phyloP scores from a whole-genome alignment of 78 protist species.

The Dictyostelium citrinum region DNA sequence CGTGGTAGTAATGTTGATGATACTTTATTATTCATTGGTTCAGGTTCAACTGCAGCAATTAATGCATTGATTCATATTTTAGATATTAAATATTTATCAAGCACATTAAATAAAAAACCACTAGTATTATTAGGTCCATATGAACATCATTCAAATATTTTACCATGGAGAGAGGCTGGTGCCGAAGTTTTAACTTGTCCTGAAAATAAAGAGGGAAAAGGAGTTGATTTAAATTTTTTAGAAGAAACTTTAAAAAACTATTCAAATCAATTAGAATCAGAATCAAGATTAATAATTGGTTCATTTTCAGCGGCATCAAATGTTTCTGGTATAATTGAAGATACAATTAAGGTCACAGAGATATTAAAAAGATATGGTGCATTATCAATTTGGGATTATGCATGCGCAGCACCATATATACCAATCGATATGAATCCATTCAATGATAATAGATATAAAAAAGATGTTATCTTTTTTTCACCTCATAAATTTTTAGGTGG shows the following conservation, averaged over 20 bases:
- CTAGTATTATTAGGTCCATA: conserved; percentile 88
- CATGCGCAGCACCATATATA: conserved; percentile 91
- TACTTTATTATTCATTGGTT: conserved; percentile 81
- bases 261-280: not conserved
- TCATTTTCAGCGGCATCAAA: conserved; percentile 92
- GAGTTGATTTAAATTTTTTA: conserved; percentile 62
- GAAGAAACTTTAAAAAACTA: conserved; percentile 5
- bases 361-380: conserved; percentile 85
- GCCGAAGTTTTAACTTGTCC: conserved; percentile 37
- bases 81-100: not conserved
- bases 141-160: conserved; percentile 95
- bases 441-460: not conserved
- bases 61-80: conserved; percentile 56
- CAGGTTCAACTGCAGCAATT: conserved; percentile 87
- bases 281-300: conserved; percentile 81
- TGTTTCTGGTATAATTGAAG: conserved; percentile 89
- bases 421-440: conserved; percentile 79
- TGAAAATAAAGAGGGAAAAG: not conserved
- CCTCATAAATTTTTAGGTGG: conserved; percentile 96
- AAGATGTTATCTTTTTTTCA: conserved; percentile 92
- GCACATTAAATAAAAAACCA: not conserved
- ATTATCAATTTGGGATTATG: conserved; percentile 90
- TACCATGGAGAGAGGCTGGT: conserved; percentile 94
- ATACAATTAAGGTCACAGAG: conserved; percentile 69
- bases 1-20: conserved; percentile 65